Conservation (phyloP, 441 rosid species). For the Jatropha podagrica region DNA sequence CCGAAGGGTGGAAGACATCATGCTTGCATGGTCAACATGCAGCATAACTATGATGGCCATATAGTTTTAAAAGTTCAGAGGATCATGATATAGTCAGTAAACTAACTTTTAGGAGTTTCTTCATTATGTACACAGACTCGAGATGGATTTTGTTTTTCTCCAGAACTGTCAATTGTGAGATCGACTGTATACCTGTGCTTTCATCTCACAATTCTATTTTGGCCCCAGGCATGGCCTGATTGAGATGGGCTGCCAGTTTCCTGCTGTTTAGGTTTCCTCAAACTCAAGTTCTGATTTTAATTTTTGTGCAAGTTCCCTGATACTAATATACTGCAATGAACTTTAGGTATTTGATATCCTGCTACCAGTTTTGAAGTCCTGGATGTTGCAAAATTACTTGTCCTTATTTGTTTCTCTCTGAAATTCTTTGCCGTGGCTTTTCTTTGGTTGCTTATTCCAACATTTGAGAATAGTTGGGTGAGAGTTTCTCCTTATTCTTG, state of each 20-base stretch:
- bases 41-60: not conserved
- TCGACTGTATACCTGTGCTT: not conserved
- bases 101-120: not conserved
- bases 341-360: slow-evolving; percentile 1
- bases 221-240: not conserved
- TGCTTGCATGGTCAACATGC: not conserved
- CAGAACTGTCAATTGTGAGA: not conserved
- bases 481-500: slow-evolving; percentile 4
- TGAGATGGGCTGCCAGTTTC: not conserved
- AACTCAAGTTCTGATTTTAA: not conserved
- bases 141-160: not conserved
- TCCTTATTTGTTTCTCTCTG: not conserved
- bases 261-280: not conserved
- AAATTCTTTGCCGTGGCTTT: not conserved
- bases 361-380: not conserved
- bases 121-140: not conserved
- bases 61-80: not conserved
- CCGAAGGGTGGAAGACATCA: not conserved
- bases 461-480: not conserved
- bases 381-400: not conserved
- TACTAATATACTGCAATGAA: not conserved
- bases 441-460: not conserved
- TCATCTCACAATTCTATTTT: not conserved
- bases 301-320: not conserved
- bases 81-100: not conserved